Evolutionary conservation across 306 rosid species (phyloP).

Genomic region (Cucurbita maxima): DNA sequence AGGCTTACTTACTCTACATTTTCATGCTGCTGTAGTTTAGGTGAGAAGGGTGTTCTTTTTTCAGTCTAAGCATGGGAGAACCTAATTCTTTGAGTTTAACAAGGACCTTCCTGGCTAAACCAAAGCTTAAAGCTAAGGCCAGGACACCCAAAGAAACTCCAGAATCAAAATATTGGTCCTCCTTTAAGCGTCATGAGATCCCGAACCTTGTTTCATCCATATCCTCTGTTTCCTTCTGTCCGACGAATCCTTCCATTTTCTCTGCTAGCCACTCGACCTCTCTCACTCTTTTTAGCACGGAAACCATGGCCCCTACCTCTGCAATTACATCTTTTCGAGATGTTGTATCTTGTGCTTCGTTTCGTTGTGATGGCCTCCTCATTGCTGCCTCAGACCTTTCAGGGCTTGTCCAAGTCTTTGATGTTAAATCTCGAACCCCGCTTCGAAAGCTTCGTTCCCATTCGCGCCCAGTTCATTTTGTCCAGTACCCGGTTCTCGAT

Average conservation of each 20-base stretch:
- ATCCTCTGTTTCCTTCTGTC: constrained; percentile 53
- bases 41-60: neutral
- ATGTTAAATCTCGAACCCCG: constrained; percentile 36
- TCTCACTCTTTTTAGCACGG: constrained; percentile 36
- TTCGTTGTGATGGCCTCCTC: constrained; percentile 64
- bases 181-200: constrained; percentile 55
- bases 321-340: constrained; percentile 49
- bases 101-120: constrained; percentile 40
- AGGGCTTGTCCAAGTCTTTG: constrained; percentile 63
- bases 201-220: constrained; percentile 40
- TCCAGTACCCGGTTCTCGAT: constrained; percentile 47
- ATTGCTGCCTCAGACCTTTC: constrained; percentile 72
- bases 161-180: constrained; percentile 78
- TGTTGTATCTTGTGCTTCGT: constrained; percentile 54
- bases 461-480: constrained; percentile 60
- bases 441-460: constrained; percentile 63
- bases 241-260: constrained; percentile 33
- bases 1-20: neutral
- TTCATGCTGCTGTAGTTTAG: neutral
- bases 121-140: constrained; percentile 57
- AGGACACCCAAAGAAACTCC: constrained; percentile 42
- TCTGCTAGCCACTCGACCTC: constrained; percentile 61
- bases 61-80: constrained; percentile 38
- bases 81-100: constrained; percentile 5
- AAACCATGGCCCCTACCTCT: constrained; percentile 31